Percentiles rank a stretch among this genome's conserved stretches.
Conservation (phyloP, 1,284 basidiomycete species). For the Xerocomus amazonicus region DNA sequence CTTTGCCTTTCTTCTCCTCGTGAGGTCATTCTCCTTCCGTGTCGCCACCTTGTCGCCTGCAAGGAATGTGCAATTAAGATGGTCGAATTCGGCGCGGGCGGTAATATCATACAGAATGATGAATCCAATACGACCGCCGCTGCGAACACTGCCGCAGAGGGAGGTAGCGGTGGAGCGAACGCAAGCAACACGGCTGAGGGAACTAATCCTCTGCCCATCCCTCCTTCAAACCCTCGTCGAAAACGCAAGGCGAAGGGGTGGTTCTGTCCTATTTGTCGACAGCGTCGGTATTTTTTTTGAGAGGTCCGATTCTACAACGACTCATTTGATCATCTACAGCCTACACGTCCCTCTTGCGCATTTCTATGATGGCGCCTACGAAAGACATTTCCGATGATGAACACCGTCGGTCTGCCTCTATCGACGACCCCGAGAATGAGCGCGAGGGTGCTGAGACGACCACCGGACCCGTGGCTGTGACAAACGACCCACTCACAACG, state of each 20-base stretch:
- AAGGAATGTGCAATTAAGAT: constrained; percentile 90
- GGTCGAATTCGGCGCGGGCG: constrained; percentile 92
- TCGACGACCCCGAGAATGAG: constrained; percentile 32
- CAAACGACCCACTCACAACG: constrained; percentile 15
- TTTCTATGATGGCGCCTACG: constrained; percentile 69
- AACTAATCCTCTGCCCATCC: constrained; percentile 22
- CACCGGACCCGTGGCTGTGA: background rate
- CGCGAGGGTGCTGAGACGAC: constrained; percentile 12
- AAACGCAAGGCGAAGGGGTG: constrained; percentile 92
- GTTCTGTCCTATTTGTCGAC: constrained; percentile 91
- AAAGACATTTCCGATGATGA: constrained; percentile 39
- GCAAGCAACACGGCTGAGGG: constrained; percentile 18
- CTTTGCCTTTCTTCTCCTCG: constrained; percentile 82
- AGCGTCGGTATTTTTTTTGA: constrained; percentile 59
- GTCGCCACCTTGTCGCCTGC: constrained; percentile 88
- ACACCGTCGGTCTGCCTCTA: constrained; percentile 35
- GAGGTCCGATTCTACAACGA: background rate
- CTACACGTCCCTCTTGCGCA: constrained; percentile 81
- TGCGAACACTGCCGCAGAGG: constrained; percentile 8
- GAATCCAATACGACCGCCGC: constrained; percentile 33
- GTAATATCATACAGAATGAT: constrained; percentile 65
- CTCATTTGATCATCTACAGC: constrained; percentile 42
- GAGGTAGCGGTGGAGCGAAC: constrained; percentile 21
- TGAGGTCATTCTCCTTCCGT: constrained; percentile 87
- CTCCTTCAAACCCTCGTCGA: constrained; percentile 48